Conservation (phyloP, 1,284 basidiomycete species). For the Cryptococcus deneoformans region DNA sequence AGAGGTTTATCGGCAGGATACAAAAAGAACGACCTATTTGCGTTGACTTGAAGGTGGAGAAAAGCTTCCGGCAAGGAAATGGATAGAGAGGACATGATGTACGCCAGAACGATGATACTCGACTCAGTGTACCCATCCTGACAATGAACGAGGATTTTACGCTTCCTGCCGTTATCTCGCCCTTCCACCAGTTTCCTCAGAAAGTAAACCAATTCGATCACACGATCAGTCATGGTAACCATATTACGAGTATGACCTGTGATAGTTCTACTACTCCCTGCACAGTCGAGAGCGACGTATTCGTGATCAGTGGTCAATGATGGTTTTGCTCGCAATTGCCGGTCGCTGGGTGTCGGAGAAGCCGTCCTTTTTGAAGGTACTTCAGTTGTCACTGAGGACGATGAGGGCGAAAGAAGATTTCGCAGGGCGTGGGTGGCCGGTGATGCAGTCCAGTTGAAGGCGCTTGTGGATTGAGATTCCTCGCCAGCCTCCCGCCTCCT, state of each 20-base stretch:
- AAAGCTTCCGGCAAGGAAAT: constrained; percentile 78
- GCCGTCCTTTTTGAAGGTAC: constrained; percentile 19
- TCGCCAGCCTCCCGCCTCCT: constrained; percentile 12
- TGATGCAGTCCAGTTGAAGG: constrained; percentile 31
- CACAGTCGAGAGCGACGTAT: constrained; percentile 42
- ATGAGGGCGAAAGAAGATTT: constrained; percentile 37
- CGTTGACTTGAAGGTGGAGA: constrained; percentile 63
- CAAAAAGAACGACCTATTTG: constrained; percentile 76
- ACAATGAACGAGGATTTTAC: constrained; percentile 48
- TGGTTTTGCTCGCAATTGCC: constrained; percentile 15
- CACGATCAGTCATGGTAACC: constrained; percentile 39
- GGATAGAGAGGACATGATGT: constrained; percentile 76
- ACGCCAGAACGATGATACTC: constrained; percentile 78
- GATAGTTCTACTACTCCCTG: constrained; percentile 44
- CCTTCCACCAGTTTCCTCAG: constrained; percentile 43
- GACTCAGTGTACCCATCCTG: constrained; percentile 70
- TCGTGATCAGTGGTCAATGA: constrained; percentile 18
- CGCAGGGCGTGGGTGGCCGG: constrained; percentile 45
- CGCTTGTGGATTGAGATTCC: background rate
- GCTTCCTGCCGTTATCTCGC: constrained; percentile 32
- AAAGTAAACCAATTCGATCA: constrained; percentile 45
- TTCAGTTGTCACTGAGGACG: constrained; percentile 11
- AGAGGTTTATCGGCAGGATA: constrained; percentile 77
- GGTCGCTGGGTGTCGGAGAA: constrained; percentile 13
- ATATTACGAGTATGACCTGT: constrained; percentile 40